Base-by-base conservation (phyloP, 371 early-diverging fungal species). In the Mortierella sp. region DNA sequence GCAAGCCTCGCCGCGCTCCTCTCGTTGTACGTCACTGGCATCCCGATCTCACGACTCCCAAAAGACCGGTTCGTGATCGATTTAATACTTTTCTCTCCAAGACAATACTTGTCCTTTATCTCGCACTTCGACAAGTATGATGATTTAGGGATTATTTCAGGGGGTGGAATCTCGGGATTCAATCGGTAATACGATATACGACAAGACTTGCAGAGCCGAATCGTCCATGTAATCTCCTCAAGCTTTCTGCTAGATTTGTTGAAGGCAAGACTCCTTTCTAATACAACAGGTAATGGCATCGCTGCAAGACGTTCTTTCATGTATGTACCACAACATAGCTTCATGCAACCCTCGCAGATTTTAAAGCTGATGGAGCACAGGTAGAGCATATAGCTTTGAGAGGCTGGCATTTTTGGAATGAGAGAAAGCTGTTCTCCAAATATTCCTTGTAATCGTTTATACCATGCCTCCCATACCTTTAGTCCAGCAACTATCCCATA, bases 361-460 rank as follows among this genome's bases (percentile, higher is more conserved):
- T 49, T 53, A 9, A 56, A 47, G 49, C 74, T 74, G 37, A 42
- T 32, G 0, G 68, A 45, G 42, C 68, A 68, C 58, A 68, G 49
- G 64, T 57, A 67, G 8, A 74, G 32, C 74, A 68, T 63, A 42
- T 64, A 59, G 54, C 63, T 62, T 17, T 57, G 62, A n/a, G 74
- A 74, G 8, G 37, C 32, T 17, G 54, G 19, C 15, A 63, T n/a
- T 7, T 54, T 60, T 15, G 68, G 60, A 29, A 74, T 53, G 2
- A 74, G 34, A 8, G 53, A 5, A 0, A n/a, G 40, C n/a, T n/a
- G n/a, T 47, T 62, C 40, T 0, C 15, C 12, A 7, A 62, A 23
- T 22, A 31, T 12, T 10, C 56, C 49, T 3, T 63, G 43, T 26
- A 45, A 47, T 6, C 31, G 23, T 8, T 45, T 43, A 57, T 56